A percentile compares a stretch with the other conserved stretches of the same genome.
Conservation (phyloP, 2,329 filamentous ascomycete species). For the Talaromyces sp. region DNA sequence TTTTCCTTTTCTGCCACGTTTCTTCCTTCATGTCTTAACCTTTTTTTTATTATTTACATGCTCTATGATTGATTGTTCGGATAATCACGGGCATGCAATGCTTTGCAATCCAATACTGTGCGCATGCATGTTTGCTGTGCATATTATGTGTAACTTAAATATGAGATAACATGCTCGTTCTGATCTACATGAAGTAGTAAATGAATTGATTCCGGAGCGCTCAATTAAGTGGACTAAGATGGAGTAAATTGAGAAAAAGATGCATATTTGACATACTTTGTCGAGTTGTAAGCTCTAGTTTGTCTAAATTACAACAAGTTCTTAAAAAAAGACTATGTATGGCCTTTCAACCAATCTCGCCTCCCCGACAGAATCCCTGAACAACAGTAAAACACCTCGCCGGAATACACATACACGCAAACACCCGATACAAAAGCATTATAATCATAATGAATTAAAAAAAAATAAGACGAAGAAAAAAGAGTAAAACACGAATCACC, state of each 20-base stretch:
- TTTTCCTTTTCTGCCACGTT: slow-evolving; percentile 4
- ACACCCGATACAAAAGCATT: neutral
- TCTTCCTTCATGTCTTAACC: slow-evolving; percentile 11
- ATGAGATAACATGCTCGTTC: neutral
- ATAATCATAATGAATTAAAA: neutral
- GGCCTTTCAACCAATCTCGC: neutral
- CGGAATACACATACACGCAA: neutral
- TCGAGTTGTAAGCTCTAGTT: neutral
- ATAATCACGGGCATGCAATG: slow-evolving; percentile 7
- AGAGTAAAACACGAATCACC: slow-evolving; percentile 49
- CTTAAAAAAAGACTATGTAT: neutral
- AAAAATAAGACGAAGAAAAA: neutral
- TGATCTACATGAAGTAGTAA: neutral
- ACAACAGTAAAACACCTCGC: neutral
- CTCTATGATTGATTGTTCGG: slow-evolving; percentile 7
- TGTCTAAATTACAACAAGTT: neutral
- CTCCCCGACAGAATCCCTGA: neutral
- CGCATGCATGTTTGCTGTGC: slow-evolving; percentile 7
- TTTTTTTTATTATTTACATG: slow-evolving; percentile 8
- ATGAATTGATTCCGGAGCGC: neutral
- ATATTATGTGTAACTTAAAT: slow-evolving; percentile 12
- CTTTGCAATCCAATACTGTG: slow-evolving; percentile 7
- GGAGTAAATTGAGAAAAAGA: neutral
- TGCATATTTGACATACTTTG: neutral
- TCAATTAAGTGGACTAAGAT: neutral